Conservation (phyloP, 371 early-diverging fungal genomes). For the Cokeromyces recurvatus region DNA sequence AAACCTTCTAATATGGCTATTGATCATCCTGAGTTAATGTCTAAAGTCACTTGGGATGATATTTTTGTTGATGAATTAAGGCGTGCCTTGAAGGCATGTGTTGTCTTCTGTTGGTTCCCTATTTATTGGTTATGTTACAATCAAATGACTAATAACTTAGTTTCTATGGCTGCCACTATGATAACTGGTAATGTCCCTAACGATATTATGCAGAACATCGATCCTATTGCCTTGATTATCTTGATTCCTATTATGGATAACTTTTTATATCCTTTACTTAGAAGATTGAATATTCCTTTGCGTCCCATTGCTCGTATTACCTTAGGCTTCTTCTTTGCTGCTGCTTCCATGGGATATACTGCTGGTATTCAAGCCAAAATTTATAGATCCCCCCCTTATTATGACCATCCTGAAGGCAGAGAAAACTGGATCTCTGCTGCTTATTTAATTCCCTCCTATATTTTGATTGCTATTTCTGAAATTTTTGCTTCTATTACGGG, state of each 20-base stretch:
- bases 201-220: conserved; percentile 62
- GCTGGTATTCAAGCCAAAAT: conserved; percentile 69
- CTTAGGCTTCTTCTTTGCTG: conserved; percentile 67
- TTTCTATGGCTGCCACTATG: conserved; percentile 74
- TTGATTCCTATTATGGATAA: conserved; percentile 70
- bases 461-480: conserved; percentile 59
- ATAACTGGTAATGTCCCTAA: conserved; percentile 56
- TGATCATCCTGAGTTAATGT: conserved; percentile 27
- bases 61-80: conserved; percentile 68
- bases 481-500: conserved; percentile 70
- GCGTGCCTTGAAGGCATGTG: conserved; percentile 61
- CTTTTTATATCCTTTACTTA: conserved; percentile 63
- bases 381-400: conserved; percentile 46
- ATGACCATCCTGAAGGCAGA: conserved; percentile 19
- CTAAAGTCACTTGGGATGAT: conserved; percentile 59
- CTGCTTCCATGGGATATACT: conserved; percentile 65
- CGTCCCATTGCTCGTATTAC: conserved; percentile 71
- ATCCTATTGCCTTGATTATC: conserved; percentile 64
- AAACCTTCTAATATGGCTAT: conserved; percentile 34
- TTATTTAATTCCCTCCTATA: conserved; percentile 61
- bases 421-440: conserved; percentile 56
- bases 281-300: conserved; percentile 56
- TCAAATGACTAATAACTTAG: conserved; percentile 74
- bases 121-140: conserved; percentile 77
- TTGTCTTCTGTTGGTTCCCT: conserved; percentile 68